Evolutionary conservation across 2,329 filamentous ascomycete genomes (phyloP).

Genomic region (Alternaria hordeiaustralica): DNA sequence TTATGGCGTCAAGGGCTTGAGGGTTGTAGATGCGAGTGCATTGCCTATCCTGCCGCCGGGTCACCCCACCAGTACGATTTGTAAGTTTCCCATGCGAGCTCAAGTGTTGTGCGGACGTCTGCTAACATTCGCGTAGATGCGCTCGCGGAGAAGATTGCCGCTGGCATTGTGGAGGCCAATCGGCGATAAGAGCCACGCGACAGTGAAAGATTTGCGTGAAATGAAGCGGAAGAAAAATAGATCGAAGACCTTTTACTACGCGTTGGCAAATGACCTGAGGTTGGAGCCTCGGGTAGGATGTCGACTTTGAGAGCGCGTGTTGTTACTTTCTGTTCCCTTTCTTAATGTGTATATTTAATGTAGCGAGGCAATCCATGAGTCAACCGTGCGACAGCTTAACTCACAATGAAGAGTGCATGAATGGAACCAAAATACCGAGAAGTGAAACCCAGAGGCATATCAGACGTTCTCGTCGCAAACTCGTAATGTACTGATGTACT

Average conservation of each 20-base stretch:
- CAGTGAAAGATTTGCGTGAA: background rate
- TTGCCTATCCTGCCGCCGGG: background rate
- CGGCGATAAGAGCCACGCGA: background rate
- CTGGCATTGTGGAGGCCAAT: background rate
- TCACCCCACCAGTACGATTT: background rate
- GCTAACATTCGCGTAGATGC: background rate
- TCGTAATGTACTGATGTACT: background rate
- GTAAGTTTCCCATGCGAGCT: background rate
- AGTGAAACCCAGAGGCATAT: background rate
- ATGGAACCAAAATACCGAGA: background rate
- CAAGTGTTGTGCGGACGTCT: background rate
- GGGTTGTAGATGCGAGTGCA: conserved; percentile 3
- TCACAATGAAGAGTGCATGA: background rate
- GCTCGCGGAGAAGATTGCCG: conserved; percentile 1
- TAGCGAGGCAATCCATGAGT: background rate
- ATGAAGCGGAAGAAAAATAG: background rate
- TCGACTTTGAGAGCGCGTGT: background rate
- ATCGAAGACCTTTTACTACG: background rate
- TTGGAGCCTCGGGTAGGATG: background rate
- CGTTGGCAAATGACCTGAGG: background rate
- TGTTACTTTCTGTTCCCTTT: background rate
- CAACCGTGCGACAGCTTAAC: background rate
- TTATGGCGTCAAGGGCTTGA: conserved; percentile 19
- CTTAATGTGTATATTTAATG: background rate
- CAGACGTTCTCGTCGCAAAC: background rate